Conservation (phyloP, 1,284 basidiomycete species). For the Tilletia caries region DNA sequence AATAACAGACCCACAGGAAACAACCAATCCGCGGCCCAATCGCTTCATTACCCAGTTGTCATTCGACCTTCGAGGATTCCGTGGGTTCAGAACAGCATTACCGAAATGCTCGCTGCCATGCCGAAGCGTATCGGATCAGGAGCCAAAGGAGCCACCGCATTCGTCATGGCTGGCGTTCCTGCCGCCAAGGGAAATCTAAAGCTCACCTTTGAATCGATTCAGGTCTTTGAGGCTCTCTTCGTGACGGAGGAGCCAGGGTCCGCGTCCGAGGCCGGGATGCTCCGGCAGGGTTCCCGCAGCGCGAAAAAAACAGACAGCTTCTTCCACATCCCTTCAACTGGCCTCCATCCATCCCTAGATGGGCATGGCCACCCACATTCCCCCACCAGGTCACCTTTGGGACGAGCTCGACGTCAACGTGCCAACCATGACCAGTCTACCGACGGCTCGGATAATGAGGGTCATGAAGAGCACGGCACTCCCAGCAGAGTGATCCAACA, state of each 20-base stretch:
- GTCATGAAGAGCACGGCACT: too few species aligned
- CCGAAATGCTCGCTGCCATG: slow-evolving; percentile 21
- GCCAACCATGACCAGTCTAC: too few species aligned
- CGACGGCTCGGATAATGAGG: too few species aligned
- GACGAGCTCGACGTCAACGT: too few species aligned
- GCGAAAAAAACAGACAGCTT: neutral
- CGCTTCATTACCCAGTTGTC: neutral
- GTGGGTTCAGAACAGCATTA: neutral
- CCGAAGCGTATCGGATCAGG: slow-evolving; percentile 33
- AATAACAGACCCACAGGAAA: neutral
- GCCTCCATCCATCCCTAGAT: neutral
- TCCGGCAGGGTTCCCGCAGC: slow-evolving; percentile 2
- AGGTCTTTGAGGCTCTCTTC: slow-evolving; percentile 36
- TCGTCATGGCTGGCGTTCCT: slow-evolving; percentile 37
- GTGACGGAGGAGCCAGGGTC: neutral
- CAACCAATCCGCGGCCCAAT: neutral
- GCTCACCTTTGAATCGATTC: slow-evolving; percentile 30
- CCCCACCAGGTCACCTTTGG: too few species aligned
- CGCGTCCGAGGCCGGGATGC: neutral
- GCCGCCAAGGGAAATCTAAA: slow-evolving; percentile 26
- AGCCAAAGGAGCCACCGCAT: slow-evolving; percentile 31
- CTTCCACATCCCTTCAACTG: neutral
- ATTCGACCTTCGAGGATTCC: neutral
- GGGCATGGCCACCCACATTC: too few species aligned
- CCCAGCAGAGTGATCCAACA: too few species aligned